Evolutionary conservation across 2,329 filamentous ascomycete genomes (phyloP).

Genomic region (Exserohilum rostratum): DNA sequence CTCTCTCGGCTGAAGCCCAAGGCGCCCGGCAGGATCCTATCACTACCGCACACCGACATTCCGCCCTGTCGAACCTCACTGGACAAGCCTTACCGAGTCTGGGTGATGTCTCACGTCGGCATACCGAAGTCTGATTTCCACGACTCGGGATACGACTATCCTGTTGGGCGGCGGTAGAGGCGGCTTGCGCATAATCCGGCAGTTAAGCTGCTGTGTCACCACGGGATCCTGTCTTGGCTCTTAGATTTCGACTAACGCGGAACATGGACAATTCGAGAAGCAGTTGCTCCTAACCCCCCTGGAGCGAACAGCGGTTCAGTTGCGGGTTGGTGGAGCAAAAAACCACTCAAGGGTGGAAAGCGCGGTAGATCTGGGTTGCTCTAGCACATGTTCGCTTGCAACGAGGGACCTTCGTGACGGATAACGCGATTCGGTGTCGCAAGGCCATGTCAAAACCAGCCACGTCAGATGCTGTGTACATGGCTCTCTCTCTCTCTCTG

Average conservation of each 20-base stretch:
- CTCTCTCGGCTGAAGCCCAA: slow-evolving; percentile 10
- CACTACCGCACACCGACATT: slow-evolving; percentile 27
- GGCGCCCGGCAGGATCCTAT: slow-evolving; percentile 14
- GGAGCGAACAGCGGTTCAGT: background rate
- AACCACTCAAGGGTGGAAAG: background rate
- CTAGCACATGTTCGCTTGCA: too few relatives aligned
- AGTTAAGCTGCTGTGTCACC: slow-evolving; percentile 8
- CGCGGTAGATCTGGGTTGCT: too few relatives aligned
- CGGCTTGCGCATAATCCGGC: slow-evolving; percentile 19
- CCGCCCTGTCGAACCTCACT: slow-evolving; percentile 21
- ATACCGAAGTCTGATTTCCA: slow-evolving; percentile 23
- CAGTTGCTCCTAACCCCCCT: background rate
- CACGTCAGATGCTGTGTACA: background rate
- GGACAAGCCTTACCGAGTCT: slow-evolving; percentile 6
- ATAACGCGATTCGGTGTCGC: background rate
- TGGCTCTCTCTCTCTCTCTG: background rate
- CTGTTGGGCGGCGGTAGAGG: slow-evolving; percentile 20
- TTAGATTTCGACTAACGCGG: slow-evolving; percentile 3
- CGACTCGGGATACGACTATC: background rate
- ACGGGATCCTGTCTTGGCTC: background rate
- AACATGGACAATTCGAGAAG: background rate
- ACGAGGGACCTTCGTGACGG: background rate
- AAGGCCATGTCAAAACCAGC: background rate
- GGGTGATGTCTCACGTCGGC: slow-evolving; percentile 19
- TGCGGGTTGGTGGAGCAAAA: too few relatives aligned